Evolutionary conservation across 108 stramenopile genomes (phyloP).

Genomic region (Halocafeteria seosinensis): DNA sequence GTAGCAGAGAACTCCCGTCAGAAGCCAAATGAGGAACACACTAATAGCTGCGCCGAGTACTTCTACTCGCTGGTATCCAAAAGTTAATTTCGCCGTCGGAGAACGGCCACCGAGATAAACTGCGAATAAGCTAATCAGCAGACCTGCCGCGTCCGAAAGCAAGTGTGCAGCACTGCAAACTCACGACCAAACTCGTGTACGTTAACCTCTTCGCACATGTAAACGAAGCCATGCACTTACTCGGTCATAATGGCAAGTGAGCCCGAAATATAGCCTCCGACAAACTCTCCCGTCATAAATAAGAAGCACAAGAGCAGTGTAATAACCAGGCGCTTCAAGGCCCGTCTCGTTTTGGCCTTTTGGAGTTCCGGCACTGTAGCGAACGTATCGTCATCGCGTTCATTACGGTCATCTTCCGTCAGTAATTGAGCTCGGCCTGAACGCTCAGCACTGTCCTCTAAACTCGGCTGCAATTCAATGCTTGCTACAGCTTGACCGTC

Average conservation of each 20-base stretch:
- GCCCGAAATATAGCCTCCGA: slow-evolving; percentile 26
- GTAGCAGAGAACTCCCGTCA: slow-evolving; percentile 46
- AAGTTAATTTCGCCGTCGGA: slow-evolving; percentile 56
- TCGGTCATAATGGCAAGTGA: slow-evolving; percentile 36
- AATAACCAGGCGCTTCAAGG: too few species aligned
- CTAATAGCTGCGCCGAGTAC: slow-evolving; percentile 65
- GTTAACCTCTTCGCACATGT: not conserved
- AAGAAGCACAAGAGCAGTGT: slow-evolving; percentile 17
- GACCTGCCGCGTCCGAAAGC: slow-evolving; percentile 28
- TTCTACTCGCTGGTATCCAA: slow-evolving; percentile 71
- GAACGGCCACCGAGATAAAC: slow-evolving; percentile 55
- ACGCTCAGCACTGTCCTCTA: too few species aligned
- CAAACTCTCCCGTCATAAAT: slow-evolving; percentile 28
- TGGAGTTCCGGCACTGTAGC: too few species aligned
- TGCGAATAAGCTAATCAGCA: slow-evolving; percentile 33
- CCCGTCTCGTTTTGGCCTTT: too few species aligned
- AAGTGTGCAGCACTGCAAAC: slow-evolving; percentile 29
- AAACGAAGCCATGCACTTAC: not conserved
- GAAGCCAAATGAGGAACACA: slow-evolving; percentile 54
- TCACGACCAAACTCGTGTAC: not conserved
- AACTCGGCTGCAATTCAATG: too few species aligned
- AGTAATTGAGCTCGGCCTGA: too few species aligned
- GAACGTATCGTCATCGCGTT: too few species aligned
- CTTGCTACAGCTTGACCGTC: too few species aligned
- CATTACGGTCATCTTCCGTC: too few species aligned